phyloP scores from a whole-genome alignment of 495 filamentous ascomycete species.

The Hypomontagnella submonticulosa region DNA sequence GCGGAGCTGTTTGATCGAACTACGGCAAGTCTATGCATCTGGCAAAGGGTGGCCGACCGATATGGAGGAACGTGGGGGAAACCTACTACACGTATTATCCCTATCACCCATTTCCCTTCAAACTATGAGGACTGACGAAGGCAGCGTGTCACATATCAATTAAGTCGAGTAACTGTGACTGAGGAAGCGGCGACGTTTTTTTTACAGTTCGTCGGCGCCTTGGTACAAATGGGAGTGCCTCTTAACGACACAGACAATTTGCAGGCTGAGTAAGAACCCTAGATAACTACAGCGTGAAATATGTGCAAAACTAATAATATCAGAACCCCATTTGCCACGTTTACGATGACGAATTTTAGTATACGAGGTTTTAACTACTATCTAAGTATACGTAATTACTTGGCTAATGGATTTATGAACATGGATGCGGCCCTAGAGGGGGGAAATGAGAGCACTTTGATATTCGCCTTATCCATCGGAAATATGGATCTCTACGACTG shows the following conservation, averaged over 20 bases:
- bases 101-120: neutral
- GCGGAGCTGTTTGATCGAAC: neutral
- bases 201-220: neutral
- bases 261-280: neutral
- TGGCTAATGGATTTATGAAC: neutral
- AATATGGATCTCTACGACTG: constrained; percentile 3
- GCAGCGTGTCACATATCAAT: neutral
- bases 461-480: neutral
- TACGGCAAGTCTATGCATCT: constrained; percentile 7
- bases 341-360: too few relatives aligned
- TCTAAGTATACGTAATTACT: neutral
- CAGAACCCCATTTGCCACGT: too few relatives aligned
- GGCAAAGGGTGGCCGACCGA: constrained; percentile 28
- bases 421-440: neutral
- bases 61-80: neutral
- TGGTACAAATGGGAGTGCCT: constrained; percentile 9
- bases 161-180: neutral
- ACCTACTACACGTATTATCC: constrained; percentile 22
- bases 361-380: too few relatives aligned
- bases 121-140: neutral
- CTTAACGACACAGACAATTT: neutral
- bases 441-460: neutral
- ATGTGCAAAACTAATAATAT: neutral
- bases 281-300: neutral
- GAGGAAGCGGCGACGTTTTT: neutral